Percentiles rank a stretch among this genome's conserved stretches.
Evolutionary conservation across 1,139 yeast genomes (phyloP).

Genomic region (Diutina sp.): DNA sequence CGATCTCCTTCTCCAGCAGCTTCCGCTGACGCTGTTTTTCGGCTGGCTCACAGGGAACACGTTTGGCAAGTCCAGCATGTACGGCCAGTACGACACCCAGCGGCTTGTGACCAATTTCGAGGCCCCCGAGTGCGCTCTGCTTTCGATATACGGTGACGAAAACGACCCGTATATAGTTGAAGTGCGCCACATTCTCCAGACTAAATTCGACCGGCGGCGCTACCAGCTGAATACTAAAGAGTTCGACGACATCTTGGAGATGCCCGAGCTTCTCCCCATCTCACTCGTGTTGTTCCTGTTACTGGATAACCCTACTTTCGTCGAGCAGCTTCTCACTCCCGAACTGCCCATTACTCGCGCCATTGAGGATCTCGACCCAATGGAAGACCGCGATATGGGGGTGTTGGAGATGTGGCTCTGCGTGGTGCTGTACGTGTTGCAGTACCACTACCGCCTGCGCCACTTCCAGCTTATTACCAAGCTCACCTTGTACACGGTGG

Average conservation of each 20-base stretch:
- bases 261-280: slow-evolving; percentile 5
- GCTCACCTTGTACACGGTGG: not conserved
- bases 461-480: slow-evolving; percentile 9
- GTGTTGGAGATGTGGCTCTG: slow-evolving; percentile 24
- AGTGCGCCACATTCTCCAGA: slow-evolving; percentile 10
- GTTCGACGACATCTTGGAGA: not conserved
- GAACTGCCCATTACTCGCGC: not conserved
- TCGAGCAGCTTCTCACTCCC: slow-evolving; percentile 7
- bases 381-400: slow-evolving; percentile 11
- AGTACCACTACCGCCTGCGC: slow-evolving; percentile 16
- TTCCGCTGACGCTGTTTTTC: slow-evolving; percentile 23
- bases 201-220: slow-evolving; percentile 1
- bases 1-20: slow-evolving; percentile 17
- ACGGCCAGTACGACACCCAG: slow-evolving; percentile 13
- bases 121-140: not conserved
- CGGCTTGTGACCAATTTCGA: slow-evolving; percentile 10
- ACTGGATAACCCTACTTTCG: slow-evolving; percentile 12
- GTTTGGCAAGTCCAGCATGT: slow-evolving; percentile 13
- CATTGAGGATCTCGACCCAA: not conserved
- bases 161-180: slow-evolving; percentile 12
- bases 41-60: slow-evolving; percentile 27
- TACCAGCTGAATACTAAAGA: not conserved
- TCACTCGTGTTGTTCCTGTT: slow-evolving; percentile 11
- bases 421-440: slow-evolving; percentile 22
- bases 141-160: slow-evolving; percentile 3